phyloP scores from a whole-genome alignment of 2,329 filamentous ascomycete genomes.

The Aspergillus arachidicola region DNA sequence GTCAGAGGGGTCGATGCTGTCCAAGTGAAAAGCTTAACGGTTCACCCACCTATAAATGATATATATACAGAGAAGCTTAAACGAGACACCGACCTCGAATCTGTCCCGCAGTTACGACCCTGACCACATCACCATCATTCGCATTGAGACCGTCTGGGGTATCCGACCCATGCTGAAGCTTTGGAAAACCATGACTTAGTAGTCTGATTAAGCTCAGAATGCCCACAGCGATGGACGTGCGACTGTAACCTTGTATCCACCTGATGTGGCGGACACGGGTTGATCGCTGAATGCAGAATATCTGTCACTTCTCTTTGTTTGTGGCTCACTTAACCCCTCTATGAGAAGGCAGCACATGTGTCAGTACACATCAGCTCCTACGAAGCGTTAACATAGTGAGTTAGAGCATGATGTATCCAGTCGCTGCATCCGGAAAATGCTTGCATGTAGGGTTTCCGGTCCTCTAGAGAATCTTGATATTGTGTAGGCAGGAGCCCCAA shows the following conservation, averaged over 20 bases:
- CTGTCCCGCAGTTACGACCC: neutral
- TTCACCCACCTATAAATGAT: slow-evolving; percentile 1
- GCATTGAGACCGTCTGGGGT: neutral
- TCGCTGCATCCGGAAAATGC: slow-evolving; percentile 6
- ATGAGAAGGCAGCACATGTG: neutral
- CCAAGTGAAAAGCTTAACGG: slow-evolving; percentile 19
- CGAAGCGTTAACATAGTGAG: neutral
- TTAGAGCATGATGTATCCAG: neutral
- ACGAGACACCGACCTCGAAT: neutral
- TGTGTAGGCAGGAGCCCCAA: no score
- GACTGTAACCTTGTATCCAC: neutral
- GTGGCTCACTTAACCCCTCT: neutral
- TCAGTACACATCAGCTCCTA: neutral
- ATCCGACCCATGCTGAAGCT: neutral
- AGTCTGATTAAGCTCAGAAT: slow-evolving; percentile 1
- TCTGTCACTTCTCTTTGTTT: neutral
- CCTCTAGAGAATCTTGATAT: neutral
- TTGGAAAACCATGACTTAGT: neutral
- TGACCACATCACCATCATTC: neutral
- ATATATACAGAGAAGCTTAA: slow-evolving; percentile 15
- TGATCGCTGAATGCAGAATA: neutral
- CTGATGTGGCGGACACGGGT: neutral
- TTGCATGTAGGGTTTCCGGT: neutral
- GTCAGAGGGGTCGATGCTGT: slow-evolving; percentile 12
- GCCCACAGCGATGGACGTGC: neutral